These are phyloP conservation scores for Magnaporthales sp. DNA, from an alignment of 2,329 filamentous ascomycete species.

Conservation along the genomic window DNA sequence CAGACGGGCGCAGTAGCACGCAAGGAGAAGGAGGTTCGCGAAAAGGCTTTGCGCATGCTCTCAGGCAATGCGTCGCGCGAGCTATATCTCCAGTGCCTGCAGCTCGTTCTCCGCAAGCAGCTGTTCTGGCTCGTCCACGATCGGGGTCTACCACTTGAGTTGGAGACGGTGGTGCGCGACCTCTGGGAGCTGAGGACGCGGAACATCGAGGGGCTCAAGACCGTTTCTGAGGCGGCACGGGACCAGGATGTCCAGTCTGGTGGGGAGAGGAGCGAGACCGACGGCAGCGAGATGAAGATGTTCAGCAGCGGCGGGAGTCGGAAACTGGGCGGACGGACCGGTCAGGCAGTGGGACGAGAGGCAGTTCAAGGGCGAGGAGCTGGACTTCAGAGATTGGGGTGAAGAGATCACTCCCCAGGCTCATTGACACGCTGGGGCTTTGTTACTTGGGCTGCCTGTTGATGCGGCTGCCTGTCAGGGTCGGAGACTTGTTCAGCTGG, in stretches of 20 bases:
- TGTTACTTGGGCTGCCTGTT: constrained; percentile 75
- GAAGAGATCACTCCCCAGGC: constrained; percentile 50
- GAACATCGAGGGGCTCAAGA: constrained; percentile 44
- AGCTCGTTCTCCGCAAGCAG: constrained; percentile 79
- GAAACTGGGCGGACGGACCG: constrained; percentile 23
- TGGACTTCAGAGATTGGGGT: constrained; percentile 35
- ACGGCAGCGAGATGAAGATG: constrained; percentile 2
- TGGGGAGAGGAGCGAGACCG: not conserved
- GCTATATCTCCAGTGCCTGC: constrained; percentile 76
- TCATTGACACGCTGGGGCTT: constrained; percentile 67
- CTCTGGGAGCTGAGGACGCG: constrained; percentile 70
- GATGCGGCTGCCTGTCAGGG: constrained; percentile 65
- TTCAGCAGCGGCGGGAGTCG: constrained; percentile 18
- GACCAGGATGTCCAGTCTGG: not conserved
- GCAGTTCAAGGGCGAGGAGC: constrained; percentile 26
- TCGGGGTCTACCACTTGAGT: constrained; percentile 58
- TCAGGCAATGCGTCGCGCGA: constrained; percentile 61
- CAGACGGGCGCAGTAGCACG: constrained; percentile 45
- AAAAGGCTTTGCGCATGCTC: constrained; percentile 47
- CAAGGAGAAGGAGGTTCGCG: constrained; percentile 47
- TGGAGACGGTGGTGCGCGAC: constrained; percentile 73
- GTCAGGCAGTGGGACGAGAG: constrained; percentile 17
- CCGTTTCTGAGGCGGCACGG: constrained; percentile 20
- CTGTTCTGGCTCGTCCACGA: constrained; percentile 61
- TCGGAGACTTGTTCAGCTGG: constrained; percentile 66